Conservation (phyloP, 2,329 filamentous ascomycete genomes). For the Hypoxylon rubiginosum region DNA sequence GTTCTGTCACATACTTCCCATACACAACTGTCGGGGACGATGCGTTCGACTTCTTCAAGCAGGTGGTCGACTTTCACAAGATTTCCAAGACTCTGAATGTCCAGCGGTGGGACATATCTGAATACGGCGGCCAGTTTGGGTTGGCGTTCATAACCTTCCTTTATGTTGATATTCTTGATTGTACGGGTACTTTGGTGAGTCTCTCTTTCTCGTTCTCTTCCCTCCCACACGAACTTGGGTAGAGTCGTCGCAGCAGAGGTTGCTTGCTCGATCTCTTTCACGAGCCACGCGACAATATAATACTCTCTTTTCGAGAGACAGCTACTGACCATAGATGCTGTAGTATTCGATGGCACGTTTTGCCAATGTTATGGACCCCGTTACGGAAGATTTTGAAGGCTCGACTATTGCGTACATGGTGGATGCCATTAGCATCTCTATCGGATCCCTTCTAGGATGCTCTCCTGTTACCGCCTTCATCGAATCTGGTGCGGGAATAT, state of each 20-base stretch:
- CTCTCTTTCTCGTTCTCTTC: background rate
- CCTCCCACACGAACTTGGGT: background rate
- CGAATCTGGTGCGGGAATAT: conserved; percentile 90
- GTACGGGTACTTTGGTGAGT: conserved; percentile 74
- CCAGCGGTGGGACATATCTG: conserved; percentile 79
- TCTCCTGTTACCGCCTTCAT: conserved; percentile 90
- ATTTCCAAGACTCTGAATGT: conserved; percentile 78
- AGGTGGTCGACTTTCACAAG: conserved; percentile 86
- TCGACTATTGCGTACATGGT: conserved; percentile 87
- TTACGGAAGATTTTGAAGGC: conserved; percentile 89
- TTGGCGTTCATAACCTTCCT: conserved; percentile 89
- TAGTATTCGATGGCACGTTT: conserved; percentile 92
- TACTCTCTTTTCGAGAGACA: background rate
- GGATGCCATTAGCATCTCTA: conserved; percentile 82
- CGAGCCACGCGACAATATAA: background rate
- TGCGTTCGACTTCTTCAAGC: conserved; percentile 87
- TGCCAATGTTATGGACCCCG: conserved; percentile 82
- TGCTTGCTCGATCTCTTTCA: background rate
- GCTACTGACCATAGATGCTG: conserved; percentile 11
- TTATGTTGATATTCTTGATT: conserved; percentile 91
- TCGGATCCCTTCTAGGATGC: conserved; percentile 81
- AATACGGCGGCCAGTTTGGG: conserved; percentile 81
- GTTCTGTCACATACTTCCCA: conserved; percentile 84
- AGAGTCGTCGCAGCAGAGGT: background rate
- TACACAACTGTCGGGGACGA: conserved; percentile 76